Evolutionary conservation across 768 basidiomycete species (phyloP), one percentile per base, ranked within the genome.

Genomic region (Suillus americanus): DNA sequence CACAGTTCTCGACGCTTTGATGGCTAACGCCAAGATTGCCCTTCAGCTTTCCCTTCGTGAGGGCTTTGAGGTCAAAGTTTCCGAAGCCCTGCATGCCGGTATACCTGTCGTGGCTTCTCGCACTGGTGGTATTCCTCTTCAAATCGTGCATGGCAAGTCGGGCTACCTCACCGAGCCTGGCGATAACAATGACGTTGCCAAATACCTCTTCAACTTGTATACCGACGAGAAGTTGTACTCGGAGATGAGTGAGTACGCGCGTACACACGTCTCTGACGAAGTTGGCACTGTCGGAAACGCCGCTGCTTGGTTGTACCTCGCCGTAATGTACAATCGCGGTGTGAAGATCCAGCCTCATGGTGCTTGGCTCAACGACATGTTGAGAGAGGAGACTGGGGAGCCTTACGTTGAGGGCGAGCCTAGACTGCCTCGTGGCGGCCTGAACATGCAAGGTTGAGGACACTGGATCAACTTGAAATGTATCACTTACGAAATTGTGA

Each of bases 51-150:
- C 93, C 60, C 90, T 91, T 53, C 90, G 95, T 64, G 96, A 98
- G 79, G 96, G 96, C 35, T 98, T 97, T 79, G 96, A 98, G 73
- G 94, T 98, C 78, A 98, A 98, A 77, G 95, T 96, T 59, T 95
- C 94, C 55, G 94, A 97, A 79, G 94, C 92, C n/a, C 82, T 98
- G 61, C 92, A 96, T 77, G 88, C 93, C 37, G 91, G 91, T 65
- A 91, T 91, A 67, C 95, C 95, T 38, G 83, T 96, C 71, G 85
- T 98, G 70, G 92, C 92, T 9, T 89, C 83, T 60, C 83, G 82
- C 64, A 96, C 96, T 5, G 96, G 96, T 64, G 95, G 95, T 69
- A 97, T 98, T 72, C 96, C 96, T 48, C 86, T 97, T 55, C 96
- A 98, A 74, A 85, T 97, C 68, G 86, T 86, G 69, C 79, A 97